Evolutionary conservation across 1,139 yeast species (phyloP), one percentile per base, ranked within the genome.

Genomic region (Fermentozyma sake): DNA sequence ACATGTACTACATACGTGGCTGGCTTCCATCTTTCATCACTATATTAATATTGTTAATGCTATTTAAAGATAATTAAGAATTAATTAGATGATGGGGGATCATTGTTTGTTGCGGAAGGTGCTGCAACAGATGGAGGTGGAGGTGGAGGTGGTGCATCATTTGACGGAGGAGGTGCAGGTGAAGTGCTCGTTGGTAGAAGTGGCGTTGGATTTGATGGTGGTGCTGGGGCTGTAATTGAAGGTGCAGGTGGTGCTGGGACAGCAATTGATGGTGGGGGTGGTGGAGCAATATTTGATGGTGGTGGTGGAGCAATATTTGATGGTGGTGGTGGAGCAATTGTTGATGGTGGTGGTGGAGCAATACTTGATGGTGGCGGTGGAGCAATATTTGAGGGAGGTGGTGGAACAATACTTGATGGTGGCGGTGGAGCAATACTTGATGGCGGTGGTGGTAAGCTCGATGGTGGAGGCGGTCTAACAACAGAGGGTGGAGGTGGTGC

Each of bases 351-450:
- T 2, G 42, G 44, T 18, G 39, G 33, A 13, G 34, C 22, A 7
- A 44, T 12, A 14, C 56, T 48, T 21, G 58, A 53, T 13, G 42
- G 34, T 20, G 39, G 41, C 9, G 41, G 44, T 17, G 26, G 20
- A 4, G 20, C 16, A 6, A 24, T 20, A 4, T 6, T 10, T 1
- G 27, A 8, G 13, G 27, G 41, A 16, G 27, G 21, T 6, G 16
- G 20, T 14, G 9, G 42, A 13, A 15, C 55, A 20, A 24, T 24
- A 13, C 34, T 31, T 16, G 35, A 17, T 22, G 25, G 26, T 24
- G 50, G 48, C 3, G 42, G 44, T 18, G 38, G 33, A 14, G 34
- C 23, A 6, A 46, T n/a, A 14, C 56, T 48, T 21, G 58, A 54
- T 11, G 44, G 35, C 19, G 39, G 41, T n/a, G 39, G 42, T 20